phyloP scores from a whole-genome alignment of 495 filamentous ascomycete species.

The Patellaria atrata region DNA sequence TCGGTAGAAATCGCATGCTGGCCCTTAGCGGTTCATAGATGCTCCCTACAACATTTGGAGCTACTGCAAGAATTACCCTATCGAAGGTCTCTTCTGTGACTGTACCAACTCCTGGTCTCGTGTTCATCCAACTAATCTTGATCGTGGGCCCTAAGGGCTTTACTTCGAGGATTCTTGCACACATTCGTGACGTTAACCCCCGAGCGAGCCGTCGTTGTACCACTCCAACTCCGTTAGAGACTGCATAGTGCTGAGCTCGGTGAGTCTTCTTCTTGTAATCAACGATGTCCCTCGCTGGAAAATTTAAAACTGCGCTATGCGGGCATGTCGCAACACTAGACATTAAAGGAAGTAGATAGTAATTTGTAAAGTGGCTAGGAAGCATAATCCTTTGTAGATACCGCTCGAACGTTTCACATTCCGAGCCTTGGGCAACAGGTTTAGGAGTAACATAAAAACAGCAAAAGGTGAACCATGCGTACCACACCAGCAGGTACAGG shows the following conservation, averaged over 20 bases:
- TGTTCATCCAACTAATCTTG: conserved; percentile 5
- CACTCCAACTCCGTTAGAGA: conserved; percentile 31
- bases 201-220: conserved; percentile 32
- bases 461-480: conserved; percentile 35
- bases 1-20: conserved; percentile 31
- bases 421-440: background rate
- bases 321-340: conserved; percentile 39
- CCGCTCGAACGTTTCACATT: conserved; percentile 28
- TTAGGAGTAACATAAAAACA: conserved; percentile 32
- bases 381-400: conserved; percentile 36
- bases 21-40: conserved; percentile 32
- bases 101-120: too few species aligned
- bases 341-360: conserved; percentile 39
- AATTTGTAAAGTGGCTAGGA: conserved; percentile 28
- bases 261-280: conserved; percentile 33
- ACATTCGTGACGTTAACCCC: conserved; percentile 16
- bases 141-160: background rate
- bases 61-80: conserved; percentile 32
- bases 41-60: conserved; percentile 29
- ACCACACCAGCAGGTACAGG: conserved; percentile 30
- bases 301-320: conserved; percentile 34
- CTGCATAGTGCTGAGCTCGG: conserved; percentile 34
- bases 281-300: conserved; percentile 36
- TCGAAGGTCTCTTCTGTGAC: conserved; percentile 26
- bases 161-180: conserved; percentile 13